These are phyloP conservation scores for Rhizopogon rudus DNA, from an alignment of 768 basidiomycete species.

Conservation along the genomic window DNA sequence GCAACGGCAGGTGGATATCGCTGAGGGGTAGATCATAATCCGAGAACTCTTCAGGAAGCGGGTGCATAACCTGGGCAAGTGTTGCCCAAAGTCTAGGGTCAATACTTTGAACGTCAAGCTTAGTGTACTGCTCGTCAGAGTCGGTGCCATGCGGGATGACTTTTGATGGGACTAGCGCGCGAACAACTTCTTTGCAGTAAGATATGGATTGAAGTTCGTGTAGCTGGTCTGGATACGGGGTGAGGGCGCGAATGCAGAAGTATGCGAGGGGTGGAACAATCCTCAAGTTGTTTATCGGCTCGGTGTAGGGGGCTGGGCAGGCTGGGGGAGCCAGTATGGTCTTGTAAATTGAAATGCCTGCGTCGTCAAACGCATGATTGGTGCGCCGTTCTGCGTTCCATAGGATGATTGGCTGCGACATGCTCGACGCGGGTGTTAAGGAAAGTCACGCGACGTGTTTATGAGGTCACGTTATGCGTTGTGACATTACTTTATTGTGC, in stretches of 20 bases:
- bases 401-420: constrained; percentile 7
- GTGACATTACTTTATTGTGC: too few species aligned
- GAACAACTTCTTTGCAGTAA: constrained; percentile 35
- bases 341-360: constrained; percentile 12
- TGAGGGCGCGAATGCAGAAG: constrained; percentile 45
- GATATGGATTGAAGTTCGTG: constrained; percentile 34
- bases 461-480: constrained; percentile 1
- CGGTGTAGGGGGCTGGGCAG: neutral
- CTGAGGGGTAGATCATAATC: constrained; percentile 45
- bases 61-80: constrained; percentile 54
- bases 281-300: neutral
- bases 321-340: constrained; percentile 7
- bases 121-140: constrained; percentile 3
- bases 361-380: constrained; percentile 12
- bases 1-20: constrained; percentile 47
- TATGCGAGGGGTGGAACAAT: constrained; percentile 47
- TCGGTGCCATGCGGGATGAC: neutral
- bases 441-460: neutral
- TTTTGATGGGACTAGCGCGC: constrained; percentile 34
- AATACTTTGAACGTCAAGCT: constrained; percentile 19
- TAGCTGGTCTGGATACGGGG: constrained; percentile 40
- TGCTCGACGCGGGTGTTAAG: neutral
- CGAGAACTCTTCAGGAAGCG: constrained; percentile 37
- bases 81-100: constrained; percentile 63
- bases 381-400: constrained; percentile 6